phyloP scores from a whole-genome alignment of 305 asterid species.

The Fraxinus xanthoxyloides region DNA sequence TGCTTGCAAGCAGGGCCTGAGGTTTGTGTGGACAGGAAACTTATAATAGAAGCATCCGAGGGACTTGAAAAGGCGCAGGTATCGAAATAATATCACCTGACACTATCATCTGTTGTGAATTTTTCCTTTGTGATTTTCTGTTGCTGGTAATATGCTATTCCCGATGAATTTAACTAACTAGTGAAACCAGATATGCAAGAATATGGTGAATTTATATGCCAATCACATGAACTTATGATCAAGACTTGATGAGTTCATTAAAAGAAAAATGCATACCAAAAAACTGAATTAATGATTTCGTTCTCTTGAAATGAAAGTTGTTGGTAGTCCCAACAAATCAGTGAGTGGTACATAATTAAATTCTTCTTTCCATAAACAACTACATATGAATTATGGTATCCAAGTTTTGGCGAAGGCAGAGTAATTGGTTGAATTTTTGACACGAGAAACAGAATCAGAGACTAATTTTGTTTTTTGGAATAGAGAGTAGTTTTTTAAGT shows the following conservation, averaged over 20 bases:
- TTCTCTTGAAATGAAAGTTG: slow-evolving; percentile 15
- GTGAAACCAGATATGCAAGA: neutral
- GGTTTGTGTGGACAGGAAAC: slow-evolving; percentile 63
- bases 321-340: neutral
- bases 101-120: slow-evolving; percentile 9
- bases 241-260: neutral
- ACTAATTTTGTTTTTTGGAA: neutral
- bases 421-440: neutral
- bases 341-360: neutral
- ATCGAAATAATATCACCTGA: slow-evolving; percentile 14
- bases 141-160: neutral
- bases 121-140: neutral
- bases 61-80: slow-evolving; percentile 89
- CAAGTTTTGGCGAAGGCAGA: slow-evolving; percentile 5
- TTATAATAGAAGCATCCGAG: slow-evolving; percentile 83
- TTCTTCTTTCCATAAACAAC: slow-evolving; percentile 3
- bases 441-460: neutral
- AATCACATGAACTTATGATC: neutral
- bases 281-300: neutral
- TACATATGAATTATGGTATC: neutral
- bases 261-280: neutral
- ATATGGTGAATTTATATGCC: neutral
- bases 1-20: slow-evolving; percentile 85
- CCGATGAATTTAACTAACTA: neutral
- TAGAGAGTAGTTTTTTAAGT: neutral